Evolutionary conservation across 2,329 filamentous ascomycete genomes (phyloP).

Genomic region (Byssothecium circinans): DNA sequence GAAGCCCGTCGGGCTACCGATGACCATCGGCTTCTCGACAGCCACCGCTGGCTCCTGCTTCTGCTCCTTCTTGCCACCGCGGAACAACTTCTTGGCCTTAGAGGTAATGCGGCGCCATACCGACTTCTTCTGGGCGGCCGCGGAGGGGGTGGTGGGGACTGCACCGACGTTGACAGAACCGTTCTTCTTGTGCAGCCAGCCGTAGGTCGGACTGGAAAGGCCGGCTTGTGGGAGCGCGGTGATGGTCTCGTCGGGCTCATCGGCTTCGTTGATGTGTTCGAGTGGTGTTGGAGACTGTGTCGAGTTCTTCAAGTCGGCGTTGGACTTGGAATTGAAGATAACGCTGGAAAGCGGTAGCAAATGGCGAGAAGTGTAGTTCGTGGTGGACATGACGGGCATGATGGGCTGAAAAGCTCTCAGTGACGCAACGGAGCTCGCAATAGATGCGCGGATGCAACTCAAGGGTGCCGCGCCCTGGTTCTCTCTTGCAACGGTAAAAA

Average conservation of each 20-base stretch:
- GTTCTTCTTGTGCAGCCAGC: not conserved
- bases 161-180: not conserved
- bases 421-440: not conserved
- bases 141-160: not conserved
- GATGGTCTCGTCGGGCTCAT: constrained; percentile 10
- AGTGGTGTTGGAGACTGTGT: constrained; percentile 1
- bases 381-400: not conserved
- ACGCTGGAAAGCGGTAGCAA: constrained; percentile 11
- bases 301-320: constrained; percentile 2
- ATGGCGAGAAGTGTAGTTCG: not conserved
- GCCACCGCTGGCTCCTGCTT: not conserved
- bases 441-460: not conserved
- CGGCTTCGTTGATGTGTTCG: not conserved
- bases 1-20: constrained; percentile 16
- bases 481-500: not conserved
- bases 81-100: constrained; percentile 1
- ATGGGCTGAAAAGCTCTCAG: not conserved
- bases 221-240: constrained; percentile 11
- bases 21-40: constrained; percentile 3
- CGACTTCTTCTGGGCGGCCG: constrained; percentile 4
- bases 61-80: not conserved
- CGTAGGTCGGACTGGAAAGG: not conserved
- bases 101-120: constrained; percentile 3
- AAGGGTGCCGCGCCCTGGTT: not conserved
- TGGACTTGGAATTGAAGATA: constrained; percentile 9